These are phyloP conservation scores for Adansonia rubrostipa DNA, from an alignment of 441 rosid genomes.

Conservation along the genomic window DNA sequence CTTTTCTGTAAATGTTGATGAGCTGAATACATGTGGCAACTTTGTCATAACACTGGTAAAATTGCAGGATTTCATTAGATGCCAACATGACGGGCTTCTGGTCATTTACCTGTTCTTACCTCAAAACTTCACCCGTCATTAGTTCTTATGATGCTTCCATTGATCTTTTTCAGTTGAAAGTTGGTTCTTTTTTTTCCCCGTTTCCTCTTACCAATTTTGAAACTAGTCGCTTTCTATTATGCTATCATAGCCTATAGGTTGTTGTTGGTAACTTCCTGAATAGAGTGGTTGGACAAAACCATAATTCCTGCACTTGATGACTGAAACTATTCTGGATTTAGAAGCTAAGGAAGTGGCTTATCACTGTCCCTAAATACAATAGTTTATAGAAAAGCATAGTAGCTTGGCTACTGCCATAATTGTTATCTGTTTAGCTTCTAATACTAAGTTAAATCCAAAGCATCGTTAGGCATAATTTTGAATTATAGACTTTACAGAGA, in stretches of 20 bases:
- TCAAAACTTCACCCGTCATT: slow-evolving; percentile 15
- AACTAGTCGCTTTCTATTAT: background rate
- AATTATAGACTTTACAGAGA: background rate
- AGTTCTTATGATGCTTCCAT: slow-evolving; percentile 15
- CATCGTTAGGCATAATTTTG: background rate
- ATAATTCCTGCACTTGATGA: background rate
- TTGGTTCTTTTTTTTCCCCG: background rate
- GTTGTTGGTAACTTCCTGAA: slow-evolving; percentile 4
- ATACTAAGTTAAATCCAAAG: slow-evolving; percentile 1
- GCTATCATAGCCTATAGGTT: slow-evolving; percentile 12
- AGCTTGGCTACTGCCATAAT: background rate
- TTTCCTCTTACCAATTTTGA: slow-evolving; percentile 9
- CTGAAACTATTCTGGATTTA: slow-evolving; percentile 9
- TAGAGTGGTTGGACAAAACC: background rate
- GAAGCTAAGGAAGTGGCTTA: background rate
- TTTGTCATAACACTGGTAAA: slow-evolving; percentile 5
- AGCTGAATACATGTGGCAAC: background rate
- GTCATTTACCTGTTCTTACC: slow-evolving; percentile 1
- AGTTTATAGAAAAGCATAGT: background rate
- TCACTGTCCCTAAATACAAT: background rate
- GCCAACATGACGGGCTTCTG: background rate
- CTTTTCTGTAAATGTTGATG: slow-evolving; percentile 14
- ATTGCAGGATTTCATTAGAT: background rate
- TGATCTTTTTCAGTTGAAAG: slow-evolving; percentile 7
- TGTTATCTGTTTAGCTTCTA: background rate